These are phyloP conservation scores for Mortierella sp. DNA, from an alignment of 371 early-diverging fungal genomes.

Conservation along the genomic window DNA sequence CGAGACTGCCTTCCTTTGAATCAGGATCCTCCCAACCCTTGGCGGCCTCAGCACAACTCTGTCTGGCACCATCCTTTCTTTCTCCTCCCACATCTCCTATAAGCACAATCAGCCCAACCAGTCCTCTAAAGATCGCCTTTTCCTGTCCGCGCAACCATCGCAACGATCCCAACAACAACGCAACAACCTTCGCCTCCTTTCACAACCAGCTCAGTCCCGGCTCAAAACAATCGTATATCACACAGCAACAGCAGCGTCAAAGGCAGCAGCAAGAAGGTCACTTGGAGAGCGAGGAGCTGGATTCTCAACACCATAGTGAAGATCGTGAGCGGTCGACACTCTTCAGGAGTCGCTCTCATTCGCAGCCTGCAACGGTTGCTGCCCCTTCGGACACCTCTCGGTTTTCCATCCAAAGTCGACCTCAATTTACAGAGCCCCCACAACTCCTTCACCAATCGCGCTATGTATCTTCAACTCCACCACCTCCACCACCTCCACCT, in stretches of 20 bases:
- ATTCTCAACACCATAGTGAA: neutral
- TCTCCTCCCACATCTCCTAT: slow-evolving; percentile 10
- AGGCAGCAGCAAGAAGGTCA: neutral
- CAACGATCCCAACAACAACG: slow-evolving; percentile 6
- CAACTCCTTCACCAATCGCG: neutral
- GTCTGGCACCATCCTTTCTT: neutral
- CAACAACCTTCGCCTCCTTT: slow-evolving; percentile 23
- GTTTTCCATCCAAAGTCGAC: slow-evolving; percentile 4
- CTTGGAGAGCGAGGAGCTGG: neutral
- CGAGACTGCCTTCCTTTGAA: neutral
- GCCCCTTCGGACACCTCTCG: neutral
- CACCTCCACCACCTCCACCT: neutral
- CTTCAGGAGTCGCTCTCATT: slow-evolving; percentile 18
- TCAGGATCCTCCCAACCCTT: neutral
- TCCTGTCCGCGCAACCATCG: slow-evolving; percentile 29
- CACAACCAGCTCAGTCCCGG: slow-evolving; percentile 26
- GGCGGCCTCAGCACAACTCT: neutral
- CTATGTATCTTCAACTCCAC: neutral
- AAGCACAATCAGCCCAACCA: slow-evolving; percentile 24
- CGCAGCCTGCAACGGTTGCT: neutral
- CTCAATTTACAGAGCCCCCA: neutral
- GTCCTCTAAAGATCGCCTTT: slow-evolving; percentile 23
- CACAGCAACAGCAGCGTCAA: slow-evolving; percentile 12
- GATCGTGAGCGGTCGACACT: neutral
- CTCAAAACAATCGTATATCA: slow-evolving; percentile 14